These are phyloP conservation scores for Bacterosira constricta DNA, from an alignment of 108 stramenopile genomes.

Conservation along the genomic window DNA sequence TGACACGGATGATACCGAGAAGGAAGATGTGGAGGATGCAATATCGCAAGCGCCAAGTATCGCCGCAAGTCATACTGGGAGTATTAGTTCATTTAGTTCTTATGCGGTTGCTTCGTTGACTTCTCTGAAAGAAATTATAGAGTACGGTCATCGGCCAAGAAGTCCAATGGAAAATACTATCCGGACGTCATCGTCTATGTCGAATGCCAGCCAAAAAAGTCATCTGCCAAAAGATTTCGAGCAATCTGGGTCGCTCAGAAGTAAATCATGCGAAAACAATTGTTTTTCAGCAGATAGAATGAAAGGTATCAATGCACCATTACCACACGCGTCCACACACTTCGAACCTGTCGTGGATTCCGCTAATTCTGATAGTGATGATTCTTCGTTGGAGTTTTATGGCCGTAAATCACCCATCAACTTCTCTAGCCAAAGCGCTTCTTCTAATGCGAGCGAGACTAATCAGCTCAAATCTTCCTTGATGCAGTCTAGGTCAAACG, in stretches of 20 bases:
- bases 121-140: constrained; percentile 22
- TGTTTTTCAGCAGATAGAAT: neutral
- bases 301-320: neutral
- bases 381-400: constrained; percentile 37
- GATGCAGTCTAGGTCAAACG: neutral
- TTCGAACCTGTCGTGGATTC: neutral
- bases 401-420: constrained; percentile 8
- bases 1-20: neutral
- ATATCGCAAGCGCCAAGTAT: constrained; percentile 18
- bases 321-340: neutral
- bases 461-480: neutral
- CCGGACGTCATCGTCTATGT: neutral
- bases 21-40: constrained; percentile 16
- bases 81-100: constrained; percentile 35
- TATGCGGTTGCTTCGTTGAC: constrained; percentile 26
- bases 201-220: neutral
- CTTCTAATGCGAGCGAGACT: neutral
- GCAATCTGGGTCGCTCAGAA: neutral
- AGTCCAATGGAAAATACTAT: neutral
- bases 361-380: constrained; percentile 31
- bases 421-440: neutral
- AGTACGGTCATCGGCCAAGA: constrained; percentile 7
- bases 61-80: neutral
- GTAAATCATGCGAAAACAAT: neutral
- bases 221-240: too few species aligned